Evolutionary conservation across 2,329 filamentous ascomycete species (phyloP).

Genomic region (Talaromyces islandicus): DNA sequence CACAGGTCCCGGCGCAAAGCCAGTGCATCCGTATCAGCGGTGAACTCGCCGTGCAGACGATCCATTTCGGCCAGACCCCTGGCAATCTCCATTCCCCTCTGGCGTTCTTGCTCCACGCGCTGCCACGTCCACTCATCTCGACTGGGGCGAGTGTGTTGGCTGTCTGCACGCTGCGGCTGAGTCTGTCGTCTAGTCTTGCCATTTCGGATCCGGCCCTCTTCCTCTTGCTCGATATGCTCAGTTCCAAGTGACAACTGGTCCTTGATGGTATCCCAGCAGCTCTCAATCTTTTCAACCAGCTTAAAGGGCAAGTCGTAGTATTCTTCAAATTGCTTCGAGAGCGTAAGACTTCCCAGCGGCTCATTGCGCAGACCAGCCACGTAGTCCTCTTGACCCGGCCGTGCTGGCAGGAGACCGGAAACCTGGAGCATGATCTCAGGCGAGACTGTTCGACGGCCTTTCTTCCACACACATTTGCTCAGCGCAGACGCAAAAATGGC

Average conservation of each 20-base stretch:
- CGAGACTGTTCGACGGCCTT: conserved; percentile 19
- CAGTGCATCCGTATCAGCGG: conserved; percentile 25
- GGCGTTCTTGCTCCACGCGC: conserved; percentile 29
- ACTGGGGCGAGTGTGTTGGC: not conserved
- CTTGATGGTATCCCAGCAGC: conserved; percentile 8
- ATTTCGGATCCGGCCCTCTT: conserved; percentile 7
- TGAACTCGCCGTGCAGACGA: conserved; percentile 26
- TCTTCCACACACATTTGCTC: conserved; percentile 15
- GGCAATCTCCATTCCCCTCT: conserved; percentile 29
- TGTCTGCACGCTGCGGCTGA: not conserved
- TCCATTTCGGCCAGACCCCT: conserved; percentile 23
- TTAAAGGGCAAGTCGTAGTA: conserved; percentile 14
- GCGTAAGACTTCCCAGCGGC: conserved; percentile 10
- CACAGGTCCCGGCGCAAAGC: conserved; percentile 17
- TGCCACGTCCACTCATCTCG: conserved; percentile 21
- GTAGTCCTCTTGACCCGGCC: conserved; percentile 12
- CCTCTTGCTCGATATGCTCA: not conserved
- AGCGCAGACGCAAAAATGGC: conserved; percentile 13
- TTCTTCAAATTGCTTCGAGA: conserved; percentile 12
- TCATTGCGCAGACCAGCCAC: conserved; percentile 8
- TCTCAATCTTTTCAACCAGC: conserved; percentile 10
- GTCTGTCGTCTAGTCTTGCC: not conserved
- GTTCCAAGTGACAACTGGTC: conserved; percentile 3
- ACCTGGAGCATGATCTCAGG: conserved; percentile 27
- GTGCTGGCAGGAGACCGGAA: conserved; percentile 13